Conservation (phyloP, 1,284 basidiomycete genomes). For the Moesziomyces antarcticus region DNA sequence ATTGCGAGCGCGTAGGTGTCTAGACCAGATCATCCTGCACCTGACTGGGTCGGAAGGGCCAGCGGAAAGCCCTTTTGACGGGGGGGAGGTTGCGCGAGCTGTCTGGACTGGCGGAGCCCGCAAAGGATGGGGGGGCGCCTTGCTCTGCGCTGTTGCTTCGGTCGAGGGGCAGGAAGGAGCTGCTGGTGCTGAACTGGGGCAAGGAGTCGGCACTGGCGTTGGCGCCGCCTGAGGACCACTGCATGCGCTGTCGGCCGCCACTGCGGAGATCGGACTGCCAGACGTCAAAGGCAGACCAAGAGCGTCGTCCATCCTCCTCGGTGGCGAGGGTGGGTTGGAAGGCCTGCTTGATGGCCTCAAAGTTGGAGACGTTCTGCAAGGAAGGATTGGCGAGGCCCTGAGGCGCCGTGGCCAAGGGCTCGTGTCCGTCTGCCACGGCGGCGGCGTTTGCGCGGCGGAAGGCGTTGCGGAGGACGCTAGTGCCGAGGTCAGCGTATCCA, state of each 20-base stretch:
- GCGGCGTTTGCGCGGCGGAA: constrained; percentile 38
- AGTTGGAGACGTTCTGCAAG: constrained; percentile 48
- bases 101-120: constrained; percentile 15
- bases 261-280: constrained; percentile 50
- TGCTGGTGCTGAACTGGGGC: constrained; percentile 33
- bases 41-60: constrained; percentile 49
- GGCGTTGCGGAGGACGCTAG: constrained; percentile 37
- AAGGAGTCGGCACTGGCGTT: constrained; percentile 46
- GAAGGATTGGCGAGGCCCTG: constrained; percentile 27
- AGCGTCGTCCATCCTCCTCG: constrained; percentile 56
- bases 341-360: constrained; percentile 55
- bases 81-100: constrained; percentile 36
- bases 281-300: constrained; percentile 58
- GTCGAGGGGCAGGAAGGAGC: constrained; percentile 37
- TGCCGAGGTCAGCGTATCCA: constrained; percentile 27
- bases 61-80: constrained; percentile 50
- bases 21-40: constrained; percentile 39
- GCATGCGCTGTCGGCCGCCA: constrained; percentile 19
- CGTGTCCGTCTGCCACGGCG: constrained; percentile 12
- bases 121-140: background rate
- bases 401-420: constrained; percentile 15
- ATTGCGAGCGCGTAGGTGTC: too few species aligned
- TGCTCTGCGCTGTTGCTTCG: constrained; percentile 38
- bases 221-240: constrained; percentile 24
- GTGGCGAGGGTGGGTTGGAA: constrained; percentile 49